phyloP scores from a whole-genome alignment of 108 stramenopile species.

The Cyclotella cryptica region DNA sequence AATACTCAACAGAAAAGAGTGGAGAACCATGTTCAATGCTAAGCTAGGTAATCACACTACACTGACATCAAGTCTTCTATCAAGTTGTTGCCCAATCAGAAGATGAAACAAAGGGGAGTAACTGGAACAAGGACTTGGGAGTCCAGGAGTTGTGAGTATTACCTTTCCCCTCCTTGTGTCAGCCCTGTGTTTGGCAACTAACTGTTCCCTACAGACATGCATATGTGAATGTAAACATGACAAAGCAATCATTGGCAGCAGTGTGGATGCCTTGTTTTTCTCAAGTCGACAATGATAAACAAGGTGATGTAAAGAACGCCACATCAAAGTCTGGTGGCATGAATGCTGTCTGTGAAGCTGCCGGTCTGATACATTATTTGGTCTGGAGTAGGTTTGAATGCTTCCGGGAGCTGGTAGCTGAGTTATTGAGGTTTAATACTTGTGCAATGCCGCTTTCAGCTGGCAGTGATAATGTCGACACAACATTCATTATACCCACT shows the following conservation, averaged over 20 bases:
- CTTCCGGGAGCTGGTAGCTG: not conserved
- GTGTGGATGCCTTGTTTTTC: constrained; percentile 31
- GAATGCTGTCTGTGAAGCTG: constrained; percentile 1
- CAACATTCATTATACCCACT: not conserved
- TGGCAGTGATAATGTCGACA: too few relatives aligned
- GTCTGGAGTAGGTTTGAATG: constrained; percentile 10
- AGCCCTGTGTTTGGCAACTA: not conserved
- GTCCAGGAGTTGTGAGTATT: constrained; percentile 32
- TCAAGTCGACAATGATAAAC: constrained; percentile 29
- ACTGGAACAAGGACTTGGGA: constrained; percentile 34
- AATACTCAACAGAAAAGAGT: too few relatives aligned
- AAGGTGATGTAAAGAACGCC: constrained; percentile 30
- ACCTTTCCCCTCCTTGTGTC: not conserved
- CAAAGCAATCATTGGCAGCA: constrained; percentile 26
- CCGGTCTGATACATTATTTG: constrained; percentile 17
- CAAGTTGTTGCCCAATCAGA: not conserved
- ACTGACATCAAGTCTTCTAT: not conserved
- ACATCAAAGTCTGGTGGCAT: constrained; percentile 28
- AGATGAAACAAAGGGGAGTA: constrained; percentile 24
- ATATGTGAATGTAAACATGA: constrained; percentile 34
- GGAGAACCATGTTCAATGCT: too few relatives aligned
- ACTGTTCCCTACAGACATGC: constrained; percentile 14
- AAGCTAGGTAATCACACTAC: too few relatives aligned
- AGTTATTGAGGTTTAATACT: constrained; percentile 1
- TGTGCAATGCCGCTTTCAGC: too few relatives aligned